A percentile compares a stretch with the other conserved stretches of the same genome.
Conservation (phyloP, 1,284 basidiomycete genomes). For the Trametes hirsuta region DNA sequence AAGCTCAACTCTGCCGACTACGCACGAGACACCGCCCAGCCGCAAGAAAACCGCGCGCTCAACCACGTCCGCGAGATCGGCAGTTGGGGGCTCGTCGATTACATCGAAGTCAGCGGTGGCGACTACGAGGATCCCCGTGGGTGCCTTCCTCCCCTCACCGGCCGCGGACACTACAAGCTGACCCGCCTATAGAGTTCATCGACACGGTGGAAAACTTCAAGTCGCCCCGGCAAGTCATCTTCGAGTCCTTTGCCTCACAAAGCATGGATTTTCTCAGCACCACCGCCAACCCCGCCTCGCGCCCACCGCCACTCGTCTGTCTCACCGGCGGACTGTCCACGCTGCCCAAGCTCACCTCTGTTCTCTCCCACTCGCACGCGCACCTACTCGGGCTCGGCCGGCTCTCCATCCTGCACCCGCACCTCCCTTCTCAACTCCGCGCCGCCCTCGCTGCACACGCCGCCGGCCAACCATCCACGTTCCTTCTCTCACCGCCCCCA, state of each 20-base stretch:
- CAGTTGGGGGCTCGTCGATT: conserved; percentile 69
- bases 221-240: conserved; percentile 59
- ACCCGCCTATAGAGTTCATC: conserved; percentile 32
- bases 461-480: background rate
- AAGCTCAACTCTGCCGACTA: conserved; percentile 93
- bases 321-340: conserved; percentile 83
- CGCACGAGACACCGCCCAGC: conserved; percentile 40
- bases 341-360: conserved; percentile 58
- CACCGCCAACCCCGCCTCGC: conserved; percentile 26
- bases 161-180: background rate
- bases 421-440: conserved; percentile 42
- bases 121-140: conserved; percentile 82
- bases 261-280: conserved; percentile 49
- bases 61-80: conserved; percentile 68
- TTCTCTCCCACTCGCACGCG: conserved; percentile 56
- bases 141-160: conserved; percentile 18
- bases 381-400: conserved; percentile 83
- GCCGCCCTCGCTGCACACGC: background rate
- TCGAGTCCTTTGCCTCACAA: conserved; percentile 59
- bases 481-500: conserved; percentile 13
- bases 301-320: conserved; percentile 60
- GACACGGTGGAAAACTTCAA: conserved; percentile 17
- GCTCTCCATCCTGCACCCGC: conserved; percentile 64
- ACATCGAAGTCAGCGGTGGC: conserved; percentile 88
- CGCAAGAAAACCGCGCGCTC: conserved; percentile 56